phyloP scores from a whole-genome alignment of 345 rosid species.

The Corchorus capsularis region DNA sequence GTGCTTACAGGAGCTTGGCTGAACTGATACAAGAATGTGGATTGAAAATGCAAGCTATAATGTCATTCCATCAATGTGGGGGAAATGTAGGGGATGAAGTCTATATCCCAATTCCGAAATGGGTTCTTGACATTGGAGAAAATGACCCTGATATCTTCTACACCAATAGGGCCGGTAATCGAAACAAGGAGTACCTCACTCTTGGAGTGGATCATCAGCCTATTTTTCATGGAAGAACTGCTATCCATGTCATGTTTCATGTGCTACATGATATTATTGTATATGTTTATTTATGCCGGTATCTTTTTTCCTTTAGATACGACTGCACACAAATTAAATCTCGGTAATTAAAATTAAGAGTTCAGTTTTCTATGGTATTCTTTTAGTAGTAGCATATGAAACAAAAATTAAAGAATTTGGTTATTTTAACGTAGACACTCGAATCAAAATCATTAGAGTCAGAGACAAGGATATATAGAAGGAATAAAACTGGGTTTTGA shows the following conservation, averaged over 20 bases:
- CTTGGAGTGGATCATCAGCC: constrained; percentile 69
- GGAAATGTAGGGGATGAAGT: constrained; percentile 84
- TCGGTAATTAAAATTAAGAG: no score
- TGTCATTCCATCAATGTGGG: constrained; percentile 92
- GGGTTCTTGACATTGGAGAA: constrained; percentile 63
- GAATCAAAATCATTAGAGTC: no score
- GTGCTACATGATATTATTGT: no score
- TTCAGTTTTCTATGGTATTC: no score
- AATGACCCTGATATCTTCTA: constrained; percentile 65
- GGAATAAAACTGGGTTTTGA: no score
- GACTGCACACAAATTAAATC: no score
- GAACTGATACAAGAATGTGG: constrained; percentile 46
- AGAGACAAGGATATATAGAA: no score
- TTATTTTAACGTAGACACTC: no score
- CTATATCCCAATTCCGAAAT: constrained; percentile 69
- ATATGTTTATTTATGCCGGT: no score
- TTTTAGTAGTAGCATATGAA: no score
- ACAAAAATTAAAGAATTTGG: no score
- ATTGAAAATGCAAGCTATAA: constrained; percentile 71
- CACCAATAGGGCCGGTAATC: constrained; percentile 58
- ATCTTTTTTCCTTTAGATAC: no score
- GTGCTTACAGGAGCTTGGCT: constrained; percentile 70
- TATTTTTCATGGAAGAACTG: constrained; percentile 65
- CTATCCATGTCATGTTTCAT: constrained; percentile 53
- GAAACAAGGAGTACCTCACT: constrained; percentile 68